phyloP scores from a whole-genome alignment of 805 yeast genomes.

The Cyberlindnera veronae region DNA sequence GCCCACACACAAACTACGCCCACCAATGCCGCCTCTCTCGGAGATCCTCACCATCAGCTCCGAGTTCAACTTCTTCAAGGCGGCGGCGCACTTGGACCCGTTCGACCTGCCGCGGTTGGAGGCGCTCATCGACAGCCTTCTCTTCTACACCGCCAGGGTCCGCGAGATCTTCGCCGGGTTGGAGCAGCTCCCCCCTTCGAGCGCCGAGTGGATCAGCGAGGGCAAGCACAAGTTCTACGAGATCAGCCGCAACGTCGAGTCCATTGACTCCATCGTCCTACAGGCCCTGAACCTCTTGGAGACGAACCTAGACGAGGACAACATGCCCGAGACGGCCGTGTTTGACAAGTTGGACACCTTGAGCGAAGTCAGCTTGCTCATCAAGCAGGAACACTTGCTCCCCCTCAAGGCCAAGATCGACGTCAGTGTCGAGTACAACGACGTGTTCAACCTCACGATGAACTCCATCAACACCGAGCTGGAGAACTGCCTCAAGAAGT shows the following conservation, averaged over 20 bases:
- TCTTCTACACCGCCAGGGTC: conserved; percentile 19
- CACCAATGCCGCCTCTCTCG: conserved; percentile 16
- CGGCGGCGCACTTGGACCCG: conserved; percentile 25
- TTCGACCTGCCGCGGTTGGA: conserved; percentile 22
- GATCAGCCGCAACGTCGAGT: conserved; percentile 30
- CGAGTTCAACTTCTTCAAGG: conserved; percentile 26
- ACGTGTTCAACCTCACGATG: conserved; percentile 39
- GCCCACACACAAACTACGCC: background rate
- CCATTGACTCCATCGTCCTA: conserved; percentile 34
- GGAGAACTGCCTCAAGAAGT: conserved; percentile 32
- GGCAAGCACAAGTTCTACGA: conserved; percentile 32
- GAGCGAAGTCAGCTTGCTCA: conserved; percentile 26
- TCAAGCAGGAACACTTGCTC: conserved; percentile 29
- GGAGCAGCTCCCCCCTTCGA: background rate
- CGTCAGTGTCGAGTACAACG: conserved; percentile 41
- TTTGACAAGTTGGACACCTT: conserved; percentile 31
- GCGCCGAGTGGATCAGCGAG: conserved; percentile 33
- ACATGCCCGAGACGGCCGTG: conserved; percentile 27
- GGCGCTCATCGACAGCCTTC: conserved; percentile 21
- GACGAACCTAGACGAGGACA: conserved; percentile 20
- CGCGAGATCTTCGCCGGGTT: conserved; percentile 15
- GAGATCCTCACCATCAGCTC: conserved; percentile 22
- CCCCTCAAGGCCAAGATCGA: conserved; percentile 34
- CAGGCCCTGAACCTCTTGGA: conserved; percentile 36
- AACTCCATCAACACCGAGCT: conserved; percentile 40